Conservation (phyloP, 2,329 filamentous ascomycete species). For the Bimuria novae-zelandiae region DNA sequence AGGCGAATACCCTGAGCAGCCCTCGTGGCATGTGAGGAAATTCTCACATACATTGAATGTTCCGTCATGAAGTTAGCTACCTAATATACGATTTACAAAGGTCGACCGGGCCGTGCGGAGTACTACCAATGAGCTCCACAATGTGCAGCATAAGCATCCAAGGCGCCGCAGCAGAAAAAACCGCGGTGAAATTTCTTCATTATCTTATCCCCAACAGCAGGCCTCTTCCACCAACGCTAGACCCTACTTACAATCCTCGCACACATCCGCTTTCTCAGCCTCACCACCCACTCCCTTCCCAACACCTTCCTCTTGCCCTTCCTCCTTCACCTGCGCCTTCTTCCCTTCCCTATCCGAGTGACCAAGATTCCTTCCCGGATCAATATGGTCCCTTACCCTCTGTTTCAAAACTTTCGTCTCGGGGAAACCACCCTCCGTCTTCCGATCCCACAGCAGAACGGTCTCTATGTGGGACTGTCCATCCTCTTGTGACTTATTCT, state of each 20-base stretch:
- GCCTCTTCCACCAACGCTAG: background rate
- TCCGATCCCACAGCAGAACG: slow-evolving; percentile 83
- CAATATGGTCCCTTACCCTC: slow-evolving; percentile 78
- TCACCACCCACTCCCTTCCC: slow-evolving; percentile 12
- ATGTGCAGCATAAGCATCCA: no score
- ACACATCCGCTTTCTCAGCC: slow-evolving; percentile 28
- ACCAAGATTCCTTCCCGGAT: slow-evolving; percentile 76
- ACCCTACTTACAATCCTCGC: slow-evolving; percentile 43
- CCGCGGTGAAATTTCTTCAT: no score
- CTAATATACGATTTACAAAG: no score
- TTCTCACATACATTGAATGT: no score
- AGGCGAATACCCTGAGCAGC: no score
- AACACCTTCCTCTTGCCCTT: slow-evolving; percentile 7
- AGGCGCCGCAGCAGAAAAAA: no score
- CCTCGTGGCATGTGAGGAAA: no score
- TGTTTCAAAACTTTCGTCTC: slow-evolving; percentile 92
- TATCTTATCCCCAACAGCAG: no score
- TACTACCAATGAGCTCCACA: no score
- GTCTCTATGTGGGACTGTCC: slow-evolving; percentile 45
- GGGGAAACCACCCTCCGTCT: slow-evolving; percentile 84
- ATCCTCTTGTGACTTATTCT: background rate
- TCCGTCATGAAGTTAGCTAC: no score
- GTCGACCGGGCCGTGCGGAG: no score
- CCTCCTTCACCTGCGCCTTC: slow-evolving; percentile 32
- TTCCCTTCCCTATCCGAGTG: slow-evolving; percentile 60